Conservation (phyloP, 306 rosid species). For the Citrullus colocynthis region DNA sequence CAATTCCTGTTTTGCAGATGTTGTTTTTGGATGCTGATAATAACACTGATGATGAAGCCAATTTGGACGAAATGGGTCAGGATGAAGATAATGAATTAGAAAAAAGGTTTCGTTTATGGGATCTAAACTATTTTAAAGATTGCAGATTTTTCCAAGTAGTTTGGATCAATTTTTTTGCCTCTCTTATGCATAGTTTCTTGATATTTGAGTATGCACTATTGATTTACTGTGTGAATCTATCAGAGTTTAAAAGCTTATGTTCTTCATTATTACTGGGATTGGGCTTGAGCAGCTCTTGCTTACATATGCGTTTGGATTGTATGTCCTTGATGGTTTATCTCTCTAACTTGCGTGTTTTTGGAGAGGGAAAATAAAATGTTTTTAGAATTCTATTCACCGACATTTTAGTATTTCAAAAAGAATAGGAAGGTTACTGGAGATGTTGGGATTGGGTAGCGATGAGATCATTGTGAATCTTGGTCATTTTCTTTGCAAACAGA, state of each 20-base stretch:
- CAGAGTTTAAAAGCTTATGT: not conserved
- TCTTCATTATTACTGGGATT: not conserved
- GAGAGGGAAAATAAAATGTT: not conserved
- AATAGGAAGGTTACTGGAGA: not conserved
- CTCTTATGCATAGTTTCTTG: not conserved
- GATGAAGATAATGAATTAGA: conserved; percentile 34
- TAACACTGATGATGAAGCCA: conserved; percentile 46
- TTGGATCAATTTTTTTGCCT: not conserved
- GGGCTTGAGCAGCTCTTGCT: not conserved
- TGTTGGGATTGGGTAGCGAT: not conserved
- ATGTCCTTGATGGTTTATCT: not conserved
- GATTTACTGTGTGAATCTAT: not conserved
- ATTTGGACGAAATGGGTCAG: conserved; percentile 31
- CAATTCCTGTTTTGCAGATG: conserved; percentile 30
- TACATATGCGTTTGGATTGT: not conserved
- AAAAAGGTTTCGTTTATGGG: conserved; percentile 33
- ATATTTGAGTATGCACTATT: not conserved
- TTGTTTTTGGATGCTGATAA: conserved; percentile 70
- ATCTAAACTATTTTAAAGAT: not conserved
- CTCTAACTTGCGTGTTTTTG: not conserved
- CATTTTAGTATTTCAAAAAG: not conserved
- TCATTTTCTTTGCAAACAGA: not conserved
- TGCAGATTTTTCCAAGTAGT: not conserved
- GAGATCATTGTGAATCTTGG: not conserved
- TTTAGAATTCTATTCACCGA: not conserved